Base-by-base conservation (phyloP, 192 early-diverging fungal genomes). In the Gaertneriomyces sp. region DNA sequence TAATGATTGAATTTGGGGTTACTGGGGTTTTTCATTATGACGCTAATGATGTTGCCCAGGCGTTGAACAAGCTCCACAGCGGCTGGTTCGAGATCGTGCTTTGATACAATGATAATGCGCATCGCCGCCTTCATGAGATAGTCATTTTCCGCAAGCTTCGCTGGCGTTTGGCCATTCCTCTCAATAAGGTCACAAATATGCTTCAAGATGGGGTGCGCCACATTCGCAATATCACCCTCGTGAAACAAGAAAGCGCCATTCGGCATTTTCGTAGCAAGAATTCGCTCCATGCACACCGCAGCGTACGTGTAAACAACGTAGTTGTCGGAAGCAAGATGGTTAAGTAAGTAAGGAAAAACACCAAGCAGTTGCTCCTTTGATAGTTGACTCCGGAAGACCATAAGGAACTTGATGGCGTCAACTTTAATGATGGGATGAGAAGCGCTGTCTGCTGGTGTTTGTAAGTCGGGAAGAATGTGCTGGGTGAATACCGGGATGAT, bases 1-100 rank as follows among this genome's bases (percentile, higher is more conserved):
- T 87, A 99, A 77, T 99, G 95, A 74, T 91, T 98, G 88, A 99
- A 99, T 43, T 85, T 88, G 1, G 97, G 95, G 75, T 99, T 98
- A 75, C 90, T 92, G 40, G 97, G 97, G 73, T 99, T 99, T 68
- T 88, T 86, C 76, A 89, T 89, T 7, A 99, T 90, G 54, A 88
- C 81, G 12, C 78, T 79, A 64, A 98, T 81, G 53, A 97, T 91
- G 17, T 73, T 76, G 1, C 88, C 93, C 67, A 98, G 72, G 50
- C 89, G 83, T 43, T 46, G 77, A 69, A 96, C 82, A 43, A 94
- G 79, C 4, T 88, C 80, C 43, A 82, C 83, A 17, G 87, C 91
- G 60, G 84, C 79, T 1, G 89, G 86, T 49, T 84, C 58, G 58
- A 95, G 85, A 57, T 89, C 85, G 53, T 90, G 80, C 46, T 89